A percentile compares a stretch with the other conserved stretches of the same genome.
Evolutionary conservation across 1,139 yeast genomes (phyloP).

Genomic region (Suhomyces ambrosiae): DNA sequence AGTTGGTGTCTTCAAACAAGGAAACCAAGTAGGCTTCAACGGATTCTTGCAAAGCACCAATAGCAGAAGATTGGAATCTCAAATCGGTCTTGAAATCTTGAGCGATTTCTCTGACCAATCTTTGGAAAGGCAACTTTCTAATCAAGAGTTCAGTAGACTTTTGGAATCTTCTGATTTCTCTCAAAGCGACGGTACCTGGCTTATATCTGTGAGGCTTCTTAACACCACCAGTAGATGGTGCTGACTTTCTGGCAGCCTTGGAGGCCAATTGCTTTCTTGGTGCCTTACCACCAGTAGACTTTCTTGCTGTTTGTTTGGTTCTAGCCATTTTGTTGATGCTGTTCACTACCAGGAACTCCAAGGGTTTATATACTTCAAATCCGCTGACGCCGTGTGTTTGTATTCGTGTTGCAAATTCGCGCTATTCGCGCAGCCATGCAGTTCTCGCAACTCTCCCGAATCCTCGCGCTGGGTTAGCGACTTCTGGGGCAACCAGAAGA

Average conservation of each 20-base stretch:
- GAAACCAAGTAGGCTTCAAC: constrained; percentile 96
- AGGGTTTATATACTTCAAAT: constrained; percentile 2
- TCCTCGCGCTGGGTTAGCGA: neutral
- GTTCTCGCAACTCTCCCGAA: neutral
- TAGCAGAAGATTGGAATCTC: constrained; percentile 97
- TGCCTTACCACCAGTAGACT: constrained; percentile 99
- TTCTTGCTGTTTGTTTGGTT: constrained; percentile 98
- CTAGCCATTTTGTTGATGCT: constrained; percentile 83
- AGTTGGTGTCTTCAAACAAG: constrained; percentile 92
- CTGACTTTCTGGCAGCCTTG: constrained; percentile 98
- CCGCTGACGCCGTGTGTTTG: neutral
- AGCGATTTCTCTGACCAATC: constrained; percentile 97
- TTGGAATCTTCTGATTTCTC: constrained; percentile 99
- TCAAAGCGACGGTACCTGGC: constrained; percentile 99
- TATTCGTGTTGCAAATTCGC: constrained; percentile 1
- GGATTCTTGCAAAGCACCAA: constrained; percentile 98
- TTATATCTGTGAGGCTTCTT: constrained; percentile 99
- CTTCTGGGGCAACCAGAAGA: constrained; percentile 1
- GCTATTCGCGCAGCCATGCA: neutral
- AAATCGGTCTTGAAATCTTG: constrained; percentile 98
- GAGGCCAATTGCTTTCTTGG: constrained; percentile 99
- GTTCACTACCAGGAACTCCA: constrained; percentile 3
- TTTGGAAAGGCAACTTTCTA: constrained; percentile 98
- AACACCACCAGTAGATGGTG: constrained; percentile 98
- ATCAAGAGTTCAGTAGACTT: constrained; percentile 95